Base-by-base conservation (phyloP, 1,284 basidiomycete species). In the Boletus semigastroideus region DNA sequence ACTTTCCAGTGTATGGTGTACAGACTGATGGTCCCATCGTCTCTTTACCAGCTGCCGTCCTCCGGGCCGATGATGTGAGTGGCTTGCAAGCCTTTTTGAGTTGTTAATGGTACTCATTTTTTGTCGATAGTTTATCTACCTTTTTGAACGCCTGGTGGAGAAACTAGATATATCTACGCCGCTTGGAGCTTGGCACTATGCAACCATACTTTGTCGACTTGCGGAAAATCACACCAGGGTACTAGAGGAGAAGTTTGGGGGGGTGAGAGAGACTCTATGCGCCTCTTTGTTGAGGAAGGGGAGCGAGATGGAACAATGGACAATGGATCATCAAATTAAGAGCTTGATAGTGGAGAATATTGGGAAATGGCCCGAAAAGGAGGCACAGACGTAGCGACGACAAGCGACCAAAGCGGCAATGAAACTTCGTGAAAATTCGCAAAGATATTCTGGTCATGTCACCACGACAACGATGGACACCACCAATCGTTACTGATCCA, bases 71-170 rank as follows among this genome's bases (percentile, higher is more conserved):
- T 13, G 19, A 25, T 2, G n/a, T n/a, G n/a, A n/a, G n/a, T n/a
- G n/a, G n/a, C n/a, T n/a, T n/a, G n/a, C n/a, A n/a, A n/a, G n/a
- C n/a, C n/a, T n/a, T n/a, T n/a, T n/a, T n/a, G n/a, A n/a, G n/a
- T n/a, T n/a, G n/a, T n/a, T n/a, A n/a, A n/a, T n/a, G n/a, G n/a
- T n/a, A n/a, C n/a, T n/a, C n/a, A n/a, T n/a, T n/a, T n/a, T n/a
- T n/a, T n/a, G n/a, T n/a, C n/a, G n/a, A n/a, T n/a, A n/a, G n/a
- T n/a, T n/a, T n/a, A n/a, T n/a, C n/a, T n/a, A n/a, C n/a, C 34
- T 54, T 14, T 54, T 54, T 9, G 53, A 54, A n/a, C 42, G 46
- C n/a, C 14, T 53, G 2, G 52, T 52, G n/a, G 43, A 53, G 27
- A 42, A 11, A n/a, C 9, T 53, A 25, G 53, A 53, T 13, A 47